Base-by-base conservation (phyloP, 768 basidiomycete genomes). In the Goffeauzyma gilvescens region DNA sequence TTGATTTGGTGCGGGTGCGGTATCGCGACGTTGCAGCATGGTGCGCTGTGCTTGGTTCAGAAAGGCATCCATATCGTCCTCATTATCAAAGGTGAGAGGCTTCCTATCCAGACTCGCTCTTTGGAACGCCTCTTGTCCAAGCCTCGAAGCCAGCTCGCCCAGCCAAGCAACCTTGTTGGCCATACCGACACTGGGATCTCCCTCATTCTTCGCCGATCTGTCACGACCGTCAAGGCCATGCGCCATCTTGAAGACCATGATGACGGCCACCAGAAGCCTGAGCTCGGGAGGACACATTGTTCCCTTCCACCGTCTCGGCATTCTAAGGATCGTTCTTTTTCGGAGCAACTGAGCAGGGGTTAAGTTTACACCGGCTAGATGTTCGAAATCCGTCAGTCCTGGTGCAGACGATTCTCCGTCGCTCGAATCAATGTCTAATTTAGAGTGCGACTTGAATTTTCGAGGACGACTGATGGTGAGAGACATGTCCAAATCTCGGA, bases 151-250 rank as follows among this genome's bases (percentile, higher is more conserved):
- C n/a, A 48, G 17, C 20, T 42, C 41, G 17, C 14, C 20, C 2
- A 43, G n/a, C 46, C 46, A 48, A 8, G 15, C 34, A 17, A 27
- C n/a, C n/a, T 20, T n/a, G 2, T 8, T 28, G 2, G 46, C 41
- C 4, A 42, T 17, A 6, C 27, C 41, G 18, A 42, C 17, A 8
- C 41, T 35, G 2, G 28, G 41, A 15, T 43, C 41, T 25, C 21
- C 12, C 26, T 9, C 37, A 15, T 21, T 4, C 14, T 3, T 14
- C 13, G 14, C 39, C 6, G 3, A 41, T 18, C 28, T 31, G 7
- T 20, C 31, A 3, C n/a, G 15, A 5, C 24, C 36, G 30, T 49
- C 47, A 7, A 49, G 37, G n/a, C 47, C 47, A 21, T 49, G 44
- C 5, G 30, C 28, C 13, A 49, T 25, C 27, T 49, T 49, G 32